phyloP scores from a whole-genome alignment of 2,329 filamentous ascomycete genomes.

The Rhynchosporium graminicola region DNA sequence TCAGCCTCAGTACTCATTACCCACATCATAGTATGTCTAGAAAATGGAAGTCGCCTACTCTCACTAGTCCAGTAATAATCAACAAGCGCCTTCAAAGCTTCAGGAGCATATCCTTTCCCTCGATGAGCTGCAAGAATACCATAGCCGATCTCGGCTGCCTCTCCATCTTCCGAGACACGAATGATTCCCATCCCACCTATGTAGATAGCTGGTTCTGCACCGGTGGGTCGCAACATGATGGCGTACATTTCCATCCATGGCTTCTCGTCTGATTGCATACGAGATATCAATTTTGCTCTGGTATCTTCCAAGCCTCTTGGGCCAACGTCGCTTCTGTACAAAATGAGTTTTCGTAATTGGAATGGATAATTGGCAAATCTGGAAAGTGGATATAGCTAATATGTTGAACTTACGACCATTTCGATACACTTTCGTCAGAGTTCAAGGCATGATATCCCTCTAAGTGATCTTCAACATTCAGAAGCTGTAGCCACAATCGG shows the following conservation, averaged over 20 bases:
- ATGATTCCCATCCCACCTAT: conserved; percentile 24
- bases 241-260: conserved; percentile 31
- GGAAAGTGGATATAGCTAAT: no score
- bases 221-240: conserved; percentile 27
- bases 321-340: conserved; percentile 4
- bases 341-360: background rate
- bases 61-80: conserved; percentile 18
- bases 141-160: conserved; percentile 24
- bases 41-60: conserved; percentile 11
- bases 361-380: background rate
- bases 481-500: conserved; percentile 28
- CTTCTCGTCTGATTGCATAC: conserved; percentile 17
- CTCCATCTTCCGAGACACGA: conserved; percentile 12
- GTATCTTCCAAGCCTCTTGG: conserved; percentile 9
- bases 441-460: conserved; percentile 26
- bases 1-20: background rate
- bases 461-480: conserved; percentile 29
- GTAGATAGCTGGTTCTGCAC: conserved; percentile 11
- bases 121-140: conserved; percentile 23
- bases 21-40: background rate
- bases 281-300: conserved; percentile 17
- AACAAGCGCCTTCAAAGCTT: conserved; percentile 25
- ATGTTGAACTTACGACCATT: conserved; percentile 25
- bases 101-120: conserved; percentile 27
- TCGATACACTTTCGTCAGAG: conserved; percentile 15